Conservation (phyloP, 1,284 basidiomycete species). For the Malassezia furfur region DNA sequence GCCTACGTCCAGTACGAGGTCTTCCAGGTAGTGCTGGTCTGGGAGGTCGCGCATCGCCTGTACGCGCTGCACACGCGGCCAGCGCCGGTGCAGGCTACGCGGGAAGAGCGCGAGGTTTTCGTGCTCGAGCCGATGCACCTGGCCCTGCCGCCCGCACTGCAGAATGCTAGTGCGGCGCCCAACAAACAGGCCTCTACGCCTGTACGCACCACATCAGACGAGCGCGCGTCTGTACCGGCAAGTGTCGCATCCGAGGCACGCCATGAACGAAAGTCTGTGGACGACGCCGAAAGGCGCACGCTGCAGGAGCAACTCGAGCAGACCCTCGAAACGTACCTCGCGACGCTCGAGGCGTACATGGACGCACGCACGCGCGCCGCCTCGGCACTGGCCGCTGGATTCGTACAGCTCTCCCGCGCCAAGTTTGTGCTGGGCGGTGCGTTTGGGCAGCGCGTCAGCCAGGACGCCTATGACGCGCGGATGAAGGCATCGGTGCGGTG, state of each 20-base stretch:
- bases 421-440: slow-evolving; percentile 25
- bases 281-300: background rate
- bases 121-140: slow-evolving; percentile 1
- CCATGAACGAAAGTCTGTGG: no score
- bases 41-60: slow-evolving; percentile 9
- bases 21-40: slow-evolving; percentile 19
- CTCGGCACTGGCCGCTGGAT: slow-evolving; percentile 18
- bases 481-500: slow-evolving; percentile 9
- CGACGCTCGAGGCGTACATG: slow-evolving; percentile 25
- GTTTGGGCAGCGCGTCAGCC: slow-evolving; percentile 19
- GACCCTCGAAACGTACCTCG: slow-evolving; percentile 19
- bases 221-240: no score
- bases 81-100: background rate
- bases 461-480: slow-evolving; percentile 26
- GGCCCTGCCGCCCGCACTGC: background rate
- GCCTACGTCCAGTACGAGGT: slow-evolving; percentile 25
- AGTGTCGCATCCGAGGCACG: no score
- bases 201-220: no score
- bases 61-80: background rate
- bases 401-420: slow-evolving; percentile 23
- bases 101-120: slow-evolving; percentile 3
- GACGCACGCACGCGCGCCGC: background rate
- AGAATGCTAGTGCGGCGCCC: background rate
- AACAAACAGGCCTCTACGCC: no score
- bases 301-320: background rate